Conservation (phyloP, 257 asterid species). For the Przewalskia tangutica region DNA sequence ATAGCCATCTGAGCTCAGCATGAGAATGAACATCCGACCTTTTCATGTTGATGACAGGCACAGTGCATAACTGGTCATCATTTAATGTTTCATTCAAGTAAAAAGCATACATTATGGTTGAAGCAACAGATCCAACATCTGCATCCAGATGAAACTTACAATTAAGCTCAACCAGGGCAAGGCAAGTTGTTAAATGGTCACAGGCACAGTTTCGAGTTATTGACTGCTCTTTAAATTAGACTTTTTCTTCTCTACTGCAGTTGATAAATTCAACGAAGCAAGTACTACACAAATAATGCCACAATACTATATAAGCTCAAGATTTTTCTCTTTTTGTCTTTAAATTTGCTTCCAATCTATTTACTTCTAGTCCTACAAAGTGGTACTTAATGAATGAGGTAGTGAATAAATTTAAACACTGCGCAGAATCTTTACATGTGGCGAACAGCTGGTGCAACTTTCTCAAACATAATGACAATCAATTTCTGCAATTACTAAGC, state of each 20-base stretch:
- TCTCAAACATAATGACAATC: not conserved
- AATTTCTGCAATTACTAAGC: not conserved
- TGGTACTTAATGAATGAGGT: not conserved
- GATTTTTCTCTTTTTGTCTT: not conserved
- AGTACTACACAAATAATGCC: not conserved
- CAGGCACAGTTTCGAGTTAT: not conserved
- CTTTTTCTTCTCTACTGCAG: not conserved
- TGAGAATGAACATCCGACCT: conserved; percentile 42
- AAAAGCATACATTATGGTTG: conserved; percentile 71
- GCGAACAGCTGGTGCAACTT: not conserved
- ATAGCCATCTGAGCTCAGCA: conserved; percentile 60
- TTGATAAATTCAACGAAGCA: not conserved
- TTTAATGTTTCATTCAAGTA: conserved; percentile 39
- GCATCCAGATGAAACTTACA: conserved; percentile 15
- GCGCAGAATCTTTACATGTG: not conserved
- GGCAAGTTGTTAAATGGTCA: not conserved
- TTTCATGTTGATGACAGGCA: conserved; percentile 73
- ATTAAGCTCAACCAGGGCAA: not conserved
- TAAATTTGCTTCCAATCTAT: not conserved
- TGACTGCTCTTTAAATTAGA: not conserved
- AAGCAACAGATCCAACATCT: conserved; percentile 73
- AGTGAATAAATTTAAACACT: not conserved
- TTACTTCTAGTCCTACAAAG: not conserved
- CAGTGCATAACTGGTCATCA: conserved; percentile 44
- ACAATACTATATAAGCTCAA: not conserved